Evolutionary conservation across 163 green algal species (phyloP).

Genomic region (Scenedesmus sp.): DNA sequence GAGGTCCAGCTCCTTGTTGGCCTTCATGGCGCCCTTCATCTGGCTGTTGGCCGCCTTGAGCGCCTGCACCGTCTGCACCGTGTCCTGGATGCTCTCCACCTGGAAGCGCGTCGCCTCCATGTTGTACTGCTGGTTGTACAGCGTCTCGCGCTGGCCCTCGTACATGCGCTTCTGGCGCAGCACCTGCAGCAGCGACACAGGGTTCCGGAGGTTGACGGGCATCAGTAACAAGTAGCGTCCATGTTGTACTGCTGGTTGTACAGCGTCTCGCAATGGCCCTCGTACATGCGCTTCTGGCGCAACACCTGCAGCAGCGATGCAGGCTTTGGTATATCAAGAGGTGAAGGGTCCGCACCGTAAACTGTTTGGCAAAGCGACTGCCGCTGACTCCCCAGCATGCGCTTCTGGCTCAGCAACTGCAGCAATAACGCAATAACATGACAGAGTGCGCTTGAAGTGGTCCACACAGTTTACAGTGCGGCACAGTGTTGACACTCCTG

Average conservation of each 20-base stretch:
- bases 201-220: too few species aligned
- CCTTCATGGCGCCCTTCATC: slow-evolving; percentile 86
- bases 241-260: slow-evolving; percentile 98
- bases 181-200: slow-evolving; percentile 67
- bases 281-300: slow-evolving; percentile 96
- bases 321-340: too few species aligned
- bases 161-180: slow-evolving; percentile 97
- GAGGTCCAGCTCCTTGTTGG: slow-evolving; percentile 92
- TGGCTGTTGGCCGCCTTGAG: slow-evolving; percentile 89
- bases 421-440: neutral
- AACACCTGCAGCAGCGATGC: slow-evolving; percentile 76
- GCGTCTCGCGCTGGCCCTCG: slow-evolving; percentile 93
- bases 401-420: slow-evolving; percentile 96
- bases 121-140: slow-evolving; percentile 98
- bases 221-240: slow-evolving; percentile 61
- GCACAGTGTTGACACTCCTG: too few species aligned
- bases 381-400: slow-evolving; percentile 93
- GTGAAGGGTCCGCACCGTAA: slow-evolving; percentile 87
- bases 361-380: slow-evolving; percentile 97
- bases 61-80: slow-evolving; percentile 64
- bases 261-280: slow-evolving; percentile 95
- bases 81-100: slow-evolving; percentile 81
- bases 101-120: slow-evolving; percentile 96
- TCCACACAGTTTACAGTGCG: too few species aligned
- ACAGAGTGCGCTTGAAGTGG: too few species aligned